Base-by-base conservation (phyloP, 768 basidiomycete genomes). In the Sporobolomyces pararoseus region DNA sequence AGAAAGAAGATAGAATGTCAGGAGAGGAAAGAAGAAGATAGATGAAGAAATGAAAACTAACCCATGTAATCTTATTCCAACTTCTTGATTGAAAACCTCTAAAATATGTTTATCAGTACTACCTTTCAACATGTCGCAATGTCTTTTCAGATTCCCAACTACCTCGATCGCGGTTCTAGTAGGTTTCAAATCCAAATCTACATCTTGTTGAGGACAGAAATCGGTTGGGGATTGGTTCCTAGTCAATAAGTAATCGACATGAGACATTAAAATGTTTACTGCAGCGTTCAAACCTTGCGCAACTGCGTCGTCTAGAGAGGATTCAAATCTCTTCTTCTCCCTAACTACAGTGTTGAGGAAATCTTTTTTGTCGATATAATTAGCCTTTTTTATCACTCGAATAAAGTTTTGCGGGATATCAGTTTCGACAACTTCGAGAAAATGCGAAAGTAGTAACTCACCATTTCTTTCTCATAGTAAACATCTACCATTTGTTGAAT, bases 401-500 rank as follows among this genome's bases (percentile, higher is more conserved):
- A n/a, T n/a, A n/a, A n/a, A n/a, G n/a, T n/a, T n/a, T n/a, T n/a
- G n/a, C n/a, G n/a, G n/a, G n/a, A n/a, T n/a, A n/a, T n/a, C n/a
- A n/a, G n/a, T n/a, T n/a, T n/a, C n/a, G n/a, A n/a, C n/a, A n/a
- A n/a, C n/a, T n/a, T n/a, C n/a, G n/a, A n/a, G n/a, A n/a, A n/a
- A n/a, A n/a, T n/a, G n/a, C n/a, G n/a, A n/a, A n/a, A n/a, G n/a
- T n/a, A n/a, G n/a, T 12, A 23, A 23, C 46, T 47, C 70, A 89
- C 91, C 80, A 98, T 81, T 76, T 96, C 95, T 77, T 94, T 94
- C 77, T 98, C 96, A 77, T 95, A 99, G 79, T 94, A 99, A 2
- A 97, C 96, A 75, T 99, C 93, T 9, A 96, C 86, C 87, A 98
- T 97, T 23, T 88, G 91, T 80, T 95, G 91, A 51, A 98, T 97